Evolutionary conservation across 768 basidiomycete genomes (phyloP).

Genomic region (Russula lepida): DNA sequence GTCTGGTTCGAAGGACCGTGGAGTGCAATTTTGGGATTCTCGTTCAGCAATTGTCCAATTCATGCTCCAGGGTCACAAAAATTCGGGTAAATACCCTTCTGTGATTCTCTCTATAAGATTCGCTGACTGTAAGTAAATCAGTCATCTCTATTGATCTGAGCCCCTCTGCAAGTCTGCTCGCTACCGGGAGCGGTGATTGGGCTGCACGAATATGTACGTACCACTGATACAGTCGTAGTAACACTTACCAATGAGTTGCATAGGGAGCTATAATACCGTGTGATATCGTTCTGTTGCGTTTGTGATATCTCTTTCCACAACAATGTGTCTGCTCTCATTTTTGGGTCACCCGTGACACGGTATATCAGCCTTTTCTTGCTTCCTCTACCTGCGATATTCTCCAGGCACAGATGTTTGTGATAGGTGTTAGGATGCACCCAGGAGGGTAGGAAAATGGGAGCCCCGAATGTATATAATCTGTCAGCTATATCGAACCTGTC

Average conservation of each 20-base stretch:
- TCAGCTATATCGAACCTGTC: constrained; percentile 7
- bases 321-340: constrained; percentile 7
- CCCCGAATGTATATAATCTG: constrained; percentile 16
- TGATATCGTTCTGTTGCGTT: background rate
- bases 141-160: constrained; percentile 70
- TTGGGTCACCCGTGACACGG: constrained; percentile 4
- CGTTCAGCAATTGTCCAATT: constrained; percentile 73
- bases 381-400: constrained; percentile 5
- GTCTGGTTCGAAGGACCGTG: constrained; percentile 91
- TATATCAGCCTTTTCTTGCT: constrained; percentile 14
- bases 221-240: background rate
- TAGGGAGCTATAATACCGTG: constrained; percentile 25
- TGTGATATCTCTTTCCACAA: constrained; percentile 6
- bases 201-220: constrained; percentile 59
- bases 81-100: constrained; percentile 39
- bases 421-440: constrained; percentile 7
- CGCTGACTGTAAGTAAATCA: constrained; percentile 22
- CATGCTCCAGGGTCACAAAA: constrained; percentile 81
- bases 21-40: constrained; percentile 92
- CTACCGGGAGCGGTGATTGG: constrained; percentile 67
- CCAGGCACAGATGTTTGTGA: constrained; percentile 7
- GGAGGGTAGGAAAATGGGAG: background rate
- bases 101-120: background rate
- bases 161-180: constrained; percentile 50
- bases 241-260: constrained; percentile 1